Evolutionary conservation across 2,329 filamentous ascomycete species (phyloP).

Genomic region (Atkinsonella hypoxylon): DNA sequence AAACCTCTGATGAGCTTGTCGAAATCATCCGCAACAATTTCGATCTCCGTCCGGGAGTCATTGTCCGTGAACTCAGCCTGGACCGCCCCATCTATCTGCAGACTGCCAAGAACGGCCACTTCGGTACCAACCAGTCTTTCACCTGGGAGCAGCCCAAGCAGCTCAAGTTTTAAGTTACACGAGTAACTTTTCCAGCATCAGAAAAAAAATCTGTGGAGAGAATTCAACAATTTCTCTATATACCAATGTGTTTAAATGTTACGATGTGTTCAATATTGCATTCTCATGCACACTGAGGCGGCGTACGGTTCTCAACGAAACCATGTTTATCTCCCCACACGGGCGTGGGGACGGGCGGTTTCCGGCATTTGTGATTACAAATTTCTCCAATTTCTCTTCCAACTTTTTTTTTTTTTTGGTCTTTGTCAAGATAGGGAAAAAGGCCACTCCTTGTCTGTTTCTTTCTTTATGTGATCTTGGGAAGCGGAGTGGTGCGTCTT

Average conservation of each 20-base stretch:
- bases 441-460: background rate
- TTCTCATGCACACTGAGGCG: conserved; percentile 25
- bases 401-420: conserved; percentile 10
- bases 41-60: conserved; percentile 94
- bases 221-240: conserved; percentile 29
- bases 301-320: conserved; percentile 38
- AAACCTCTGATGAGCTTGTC: conserved; percentile 85
- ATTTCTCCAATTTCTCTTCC: conserved; percentile 8
- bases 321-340: conserved; percentile 20
- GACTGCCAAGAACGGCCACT: conserved; percentile 99
- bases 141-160: conserved; percentile 96
- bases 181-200: background rate
- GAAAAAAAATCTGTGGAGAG: conserved; percentile 16
- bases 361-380: conserved; percentile 19
- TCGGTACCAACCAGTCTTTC: conserved; percentile 92
- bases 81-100: conserved; percentile 94
- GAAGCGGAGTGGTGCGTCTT: conserved; percentile 29
- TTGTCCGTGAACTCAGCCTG: conserved; percentile 93
- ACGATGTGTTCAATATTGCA: conserved; percentile 24
- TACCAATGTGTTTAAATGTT: conserved; percentile 17
- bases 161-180: conserved; percentile 66
- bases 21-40: conserved; percentile 94
- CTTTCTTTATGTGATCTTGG: conserved; percentile 23
- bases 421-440: conserved; percentile 7
- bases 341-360: conserved; percentile 22